These are phyloP conservation scores for Eutrema yunnanense DNA, from an alignment of 345 rosid species.

Conservation along the genomic window DNA sequence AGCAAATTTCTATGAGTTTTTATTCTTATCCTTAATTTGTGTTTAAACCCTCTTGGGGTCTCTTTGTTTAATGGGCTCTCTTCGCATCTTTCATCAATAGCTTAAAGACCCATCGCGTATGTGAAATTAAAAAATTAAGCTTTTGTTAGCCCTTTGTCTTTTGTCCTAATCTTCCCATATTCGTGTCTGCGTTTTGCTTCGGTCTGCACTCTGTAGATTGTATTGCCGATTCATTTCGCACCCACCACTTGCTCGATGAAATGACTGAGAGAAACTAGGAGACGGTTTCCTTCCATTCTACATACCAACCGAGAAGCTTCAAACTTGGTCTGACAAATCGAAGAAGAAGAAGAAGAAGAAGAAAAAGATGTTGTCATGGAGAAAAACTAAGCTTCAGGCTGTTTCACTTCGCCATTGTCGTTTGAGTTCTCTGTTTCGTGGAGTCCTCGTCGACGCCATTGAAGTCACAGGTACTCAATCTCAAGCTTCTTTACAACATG, in stretches of 20 bases:
- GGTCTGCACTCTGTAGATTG: not conserved
- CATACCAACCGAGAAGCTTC: not conserved
- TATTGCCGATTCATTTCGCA: not conserved
- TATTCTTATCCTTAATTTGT: not conserved
- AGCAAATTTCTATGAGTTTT: not conserved
- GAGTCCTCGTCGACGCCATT: not conserved
- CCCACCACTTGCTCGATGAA: slow-evolving; percentile 19
- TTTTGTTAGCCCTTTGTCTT: not conserved
- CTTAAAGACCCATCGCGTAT: not conserved
- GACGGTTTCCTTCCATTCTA: not conserved
- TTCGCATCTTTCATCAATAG: not conserved
- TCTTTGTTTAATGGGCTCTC: not conserved
- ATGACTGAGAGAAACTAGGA: slow-evolving; percentile 7
- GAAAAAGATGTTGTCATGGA: slow-evolving; percentile 7
- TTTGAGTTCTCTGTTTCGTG: slow-evolving; percentile 19
- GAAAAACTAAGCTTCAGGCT: slow-evolving; percentile 12
- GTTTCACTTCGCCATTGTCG: slow-evolving; percentile 7
- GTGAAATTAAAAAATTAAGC: not conserved
- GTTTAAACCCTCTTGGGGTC: not conserved
- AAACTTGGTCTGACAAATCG: not conserved
- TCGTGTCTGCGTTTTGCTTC: not conserved
- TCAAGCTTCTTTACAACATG: slow-evolving; percentile 16
- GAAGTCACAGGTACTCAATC: slow-evolving; percentile 20
- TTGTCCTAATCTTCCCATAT: no score
- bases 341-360: not conserved